Percentiles rank a stretch among this genome's conserved stretches.
phyloP scores from a whole-genome alignment of 2,329 filamentous ascomycete species.

The Xylariaceae sp. region DNA sequence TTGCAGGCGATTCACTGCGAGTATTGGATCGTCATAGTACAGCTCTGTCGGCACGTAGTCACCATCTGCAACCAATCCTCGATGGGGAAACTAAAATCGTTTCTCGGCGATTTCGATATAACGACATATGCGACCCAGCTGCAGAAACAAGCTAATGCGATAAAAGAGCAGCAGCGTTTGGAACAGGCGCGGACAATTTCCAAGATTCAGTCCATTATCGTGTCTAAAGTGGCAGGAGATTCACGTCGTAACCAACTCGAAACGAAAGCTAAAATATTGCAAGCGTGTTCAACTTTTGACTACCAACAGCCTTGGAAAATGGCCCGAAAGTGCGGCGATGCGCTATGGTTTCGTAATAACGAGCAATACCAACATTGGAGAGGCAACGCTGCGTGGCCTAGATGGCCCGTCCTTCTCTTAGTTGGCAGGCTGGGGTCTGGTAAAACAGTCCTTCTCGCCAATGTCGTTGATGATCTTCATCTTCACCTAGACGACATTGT shows the following conservation, averaged over 20 bases:
- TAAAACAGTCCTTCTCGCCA: slow-evolving; percentile 43
- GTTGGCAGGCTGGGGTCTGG: slow-evolving; percentile 41
- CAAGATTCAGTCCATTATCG: background rate
- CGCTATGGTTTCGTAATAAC: slow-evolving; percentile 21
- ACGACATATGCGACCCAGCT: slow-evolving; percentile 33
- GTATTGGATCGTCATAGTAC: slow-evolving; percentile 39
- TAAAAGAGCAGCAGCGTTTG: slow-evolving; percentile 29
- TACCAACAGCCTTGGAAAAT: slow-evolving; percentile 39
- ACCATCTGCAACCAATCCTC: slow-evolving; percentile 31
- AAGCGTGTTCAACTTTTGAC: slow-evolving; percentile 39
- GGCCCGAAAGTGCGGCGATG: slow-evolving; percentile 36
- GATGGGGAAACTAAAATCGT: slow-evolving; percentile 29
- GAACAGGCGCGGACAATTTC: slow-evolving; percentile 6
- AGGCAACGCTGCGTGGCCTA: no score
- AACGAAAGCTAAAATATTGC: slow-evolving; percentile 24
- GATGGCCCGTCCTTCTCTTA: slow-evolving; percentile 29
- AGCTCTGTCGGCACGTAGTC: slow-evolving; percentile 35
- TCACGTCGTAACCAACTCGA: slow-evolving; percentile 8
- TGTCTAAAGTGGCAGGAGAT: background rate
- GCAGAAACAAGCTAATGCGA: slow-evolving; percentile 30
- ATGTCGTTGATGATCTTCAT: slow-evolving; percentile 38
- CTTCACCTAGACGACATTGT: slow-evolving; percentile 23
- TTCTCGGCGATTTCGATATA: slow-evolving; percentile 31
- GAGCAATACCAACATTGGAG: slow-evolving; percentile 4
- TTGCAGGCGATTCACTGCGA: slow-evolving; percentile 36